Evolutionary conservation across 441 rosid species (phyloP).

Genomic region (Gossypium schwendimanii): DNA sequence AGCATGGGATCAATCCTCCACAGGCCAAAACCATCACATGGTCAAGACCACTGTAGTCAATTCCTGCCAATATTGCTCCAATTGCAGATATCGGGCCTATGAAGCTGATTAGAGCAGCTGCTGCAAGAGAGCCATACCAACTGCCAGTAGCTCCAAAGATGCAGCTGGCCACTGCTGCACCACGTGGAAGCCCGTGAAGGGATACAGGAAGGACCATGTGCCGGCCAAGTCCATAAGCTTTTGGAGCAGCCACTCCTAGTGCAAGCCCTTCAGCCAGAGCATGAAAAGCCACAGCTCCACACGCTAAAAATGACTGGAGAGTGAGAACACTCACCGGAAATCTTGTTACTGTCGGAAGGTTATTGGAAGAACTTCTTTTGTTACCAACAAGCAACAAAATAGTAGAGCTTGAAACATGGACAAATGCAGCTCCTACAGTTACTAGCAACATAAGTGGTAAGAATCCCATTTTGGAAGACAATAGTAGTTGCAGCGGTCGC

Average conservation of each 20-base stretch:
- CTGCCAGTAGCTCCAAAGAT: constrained; percentile 81
- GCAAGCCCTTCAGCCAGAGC: constrained; percentile 98
- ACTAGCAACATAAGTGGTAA: constrained; percentile 49
- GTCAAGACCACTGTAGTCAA: constrained; percentile 90
- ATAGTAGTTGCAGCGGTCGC: constrained; percentile 81
- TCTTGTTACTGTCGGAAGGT: constrained; percentile 40
- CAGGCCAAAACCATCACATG: constrained; percentile 84
- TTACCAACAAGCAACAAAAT: constrained; percentile 42
- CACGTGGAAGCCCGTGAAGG: constrained; percentile 87
- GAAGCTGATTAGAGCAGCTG: constrained; percentile 78
- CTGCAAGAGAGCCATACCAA: constrained; percentile 85
- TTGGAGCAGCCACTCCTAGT: constrained; percentile 93
- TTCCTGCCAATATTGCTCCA: constrained; percentile 81
- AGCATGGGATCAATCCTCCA: constrained; percentile 75
- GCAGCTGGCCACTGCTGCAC: constrained; percentile 85
- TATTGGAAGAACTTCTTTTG: constrained; percentile 49
- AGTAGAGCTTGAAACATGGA: constrained; percentile 48
- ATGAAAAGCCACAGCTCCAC: constrained; percentile 82
- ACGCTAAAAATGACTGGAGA: constrained; percentile 79
- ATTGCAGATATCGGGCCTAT: constrained; percentile 86
- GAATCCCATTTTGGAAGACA: constrained; percentile 73
- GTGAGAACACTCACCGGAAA: constrained; percentile 69
- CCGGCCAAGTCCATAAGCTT: constrained; percentile 86
- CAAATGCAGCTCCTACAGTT: constrained; percentile 45
- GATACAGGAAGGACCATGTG: constrained; percentile 97